These are phyloP conservation scores for Chrysosphaeria jannelii DNA, from an alignment of 2,329 filamentous ascomycete species.

Conservation along the genomic window DNA sequence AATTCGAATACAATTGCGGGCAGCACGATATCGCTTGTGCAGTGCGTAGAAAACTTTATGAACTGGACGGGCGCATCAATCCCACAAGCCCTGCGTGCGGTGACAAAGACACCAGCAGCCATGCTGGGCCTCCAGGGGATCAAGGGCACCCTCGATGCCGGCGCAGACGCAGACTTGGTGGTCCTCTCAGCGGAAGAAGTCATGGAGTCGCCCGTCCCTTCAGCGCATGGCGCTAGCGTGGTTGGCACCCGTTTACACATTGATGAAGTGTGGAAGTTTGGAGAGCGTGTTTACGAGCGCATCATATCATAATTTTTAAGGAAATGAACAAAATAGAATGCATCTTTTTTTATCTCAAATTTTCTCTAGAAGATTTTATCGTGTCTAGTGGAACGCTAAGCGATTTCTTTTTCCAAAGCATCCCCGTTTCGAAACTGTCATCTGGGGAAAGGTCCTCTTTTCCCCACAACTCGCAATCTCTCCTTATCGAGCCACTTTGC, in stretches of 20 bases:
- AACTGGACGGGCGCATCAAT: slow-evolving; percentile 40
- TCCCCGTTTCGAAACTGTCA: too few relatives aligned
- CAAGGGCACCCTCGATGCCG: slow-evolving; percentile 35
- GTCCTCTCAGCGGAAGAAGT: slow-evolving; percentile 25
- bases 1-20: slow-evolving; percentile 55
- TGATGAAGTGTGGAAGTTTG: slow-evolving; percentile 64
- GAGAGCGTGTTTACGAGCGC: slow-evolving; percentile 15
- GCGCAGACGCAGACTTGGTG: slow-evolving; percentile 37
- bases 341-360: too few relatives aligned
- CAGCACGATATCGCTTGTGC: slow-evolving; percentile 41
- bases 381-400: too few relatives aligned
- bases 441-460: too few relatives aligned
- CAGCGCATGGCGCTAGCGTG: slow-evolving; percentile 1
- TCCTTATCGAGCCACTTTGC: too few relatives aligned
- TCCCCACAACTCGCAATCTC: too few relatives aligned
- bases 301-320: too few relatives aligned
- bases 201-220: slow-evolving; percentile 1
- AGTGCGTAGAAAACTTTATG: slow-evolving; percentile 59
- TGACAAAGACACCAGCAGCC: slow-evolving; percentile 45
- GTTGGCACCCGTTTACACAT: slow-evolving; percentile 19
- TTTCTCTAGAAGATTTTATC: too few relatives aligned
- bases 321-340: neutral
- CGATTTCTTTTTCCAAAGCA: too few relatives aligned
- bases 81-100: slow-evolving; percentile 36
- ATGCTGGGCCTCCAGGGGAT: slow-evolving; percentile 38